phyloP scores from a whole-genome alignment of 179 eudicot genomes.

The Drosera spatulata region DNA sequence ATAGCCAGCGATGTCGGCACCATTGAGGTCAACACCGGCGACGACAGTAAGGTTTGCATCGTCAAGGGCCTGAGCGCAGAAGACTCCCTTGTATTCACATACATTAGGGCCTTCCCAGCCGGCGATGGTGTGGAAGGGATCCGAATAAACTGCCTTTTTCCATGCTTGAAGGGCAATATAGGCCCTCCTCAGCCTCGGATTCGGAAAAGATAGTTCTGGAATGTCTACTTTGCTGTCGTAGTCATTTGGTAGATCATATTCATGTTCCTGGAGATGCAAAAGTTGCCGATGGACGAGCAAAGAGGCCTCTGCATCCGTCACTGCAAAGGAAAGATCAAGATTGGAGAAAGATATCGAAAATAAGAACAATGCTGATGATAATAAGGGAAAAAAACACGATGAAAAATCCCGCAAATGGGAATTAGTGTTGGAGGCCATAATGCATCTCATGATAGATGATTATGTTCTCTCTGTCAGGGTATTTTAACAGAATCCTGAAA shows the following conservation, averaged over 20 bases:
- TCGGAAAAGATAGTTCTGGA: conserved; percentile 23
- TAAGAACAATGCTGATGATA: neutral
- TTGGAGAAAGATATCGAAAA: conserved; percentile 3
- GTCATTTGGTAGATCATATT: conserved; percentile 16
- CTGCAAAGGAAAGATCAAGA: conserved; percentile 11
- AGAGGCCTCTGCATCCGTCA: conserved; percentile 13
- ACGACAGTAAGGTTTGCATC: conserved; percentile 44
- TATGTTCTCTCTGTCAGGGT: no score
- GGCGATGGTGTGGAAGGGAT: conserved; percentile 39
- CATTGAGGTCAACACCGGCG: conserved; percentile 67
- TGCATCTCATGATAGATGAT: no score
- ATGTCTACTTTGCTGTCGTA: conserved; percentile 15
- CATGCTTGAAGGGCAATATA: conserved; percentile 59
- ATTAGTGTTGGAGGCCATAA: no score
- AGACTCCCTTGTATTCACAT: conserved; percentile 56
- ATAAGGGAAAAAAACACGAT: no score
- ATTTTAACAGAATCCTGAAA: no score
- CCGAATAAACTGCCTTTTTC: conserved; percentile 60
- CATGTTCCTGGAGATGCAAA: conserved; percentile 11
- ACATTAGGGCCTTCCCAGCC: conserved; percentile 76
- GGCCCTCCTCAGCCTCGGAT: conserved; percentile 48
- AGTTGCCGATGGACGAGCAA: conserved; percentile 25
- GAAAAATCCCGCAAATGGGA: no score
- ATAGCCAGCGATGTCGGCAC: conserved; percentile 64
- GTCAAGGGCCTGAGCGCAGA: conserved; percentile 53